Evolutionary conservation across 495 filamentous ascomycete species (phyloP).

Genomic region (Podospora comata): DNA sequence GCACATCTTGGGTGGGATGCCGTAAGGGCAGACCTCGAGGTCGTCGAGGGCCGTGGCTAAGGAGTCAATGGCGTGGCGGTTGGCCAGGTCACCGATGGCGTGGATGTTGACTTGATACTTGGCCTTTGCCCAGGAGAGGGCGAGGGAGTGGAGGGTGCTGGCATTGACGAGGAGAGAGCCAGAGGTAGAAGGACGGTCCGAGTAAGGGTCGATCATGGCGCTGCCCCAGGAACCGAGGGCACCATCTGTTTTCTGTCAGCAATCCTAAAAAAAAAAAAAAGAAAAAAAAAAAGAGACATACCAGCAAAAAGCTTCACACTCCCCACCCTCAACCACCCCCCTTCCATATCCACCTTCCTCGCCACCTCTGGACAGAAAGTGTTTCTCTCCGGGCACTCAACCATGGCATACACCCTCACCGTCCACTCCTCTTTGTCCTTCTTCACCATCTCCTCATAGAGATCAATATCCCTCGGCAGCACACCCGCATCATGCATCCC

Average conservation of each 20-base stretch:
- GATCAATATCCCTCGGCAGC: conserved; percentile 45
- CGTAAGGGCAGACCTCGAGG: conserved; percentile 43
- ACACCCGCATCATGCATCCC: conserved; percentile 63
- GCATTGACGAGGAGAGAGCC: conserved; percentile 62
- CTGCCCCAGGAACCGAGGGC: conserved; percentile 63
- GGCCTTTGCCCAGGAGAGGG: conserved; percentile 46
- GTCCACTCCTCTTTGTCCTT: conserved; percentile 50
- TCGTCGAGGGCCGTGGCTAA: conserved; percentile 43
- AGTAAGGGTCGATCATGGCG: conserved; percentile 60
- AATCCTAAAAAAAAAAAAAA: background rate
- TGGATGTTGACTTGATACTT: conserved; percentile 61
- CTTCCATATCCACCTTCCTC: conserved; percentile 33
- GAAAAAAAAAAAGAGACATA: background rate
- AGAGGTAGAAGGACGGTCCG: conserved; percentile 50
- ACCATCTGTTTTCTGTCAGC: conserved; percentile 42
- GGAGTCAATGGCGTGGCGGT: conserved; percentile 55
- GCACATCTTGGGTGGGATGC: conserved; percentile 34
- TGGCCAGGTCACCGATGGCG: conserved; percentile 63
- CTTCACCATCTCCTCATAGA: conserved; percentile 48
- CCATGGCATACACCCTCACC: conserved; percentile 60
- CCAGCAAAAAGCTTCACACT: conserved; percentile 58
- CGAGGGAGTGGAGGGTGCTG: conserved; percentile 46
- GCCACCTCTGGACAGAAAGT: conserved; percentile 54
- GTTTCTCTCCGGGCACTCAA: conserved; percentile 59
- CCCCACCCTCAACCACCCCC: conserved; percentile 47